phyloP scores from a whole-genome alignment of 2,329 filamentous ascomycete species.

The Talaromyces sp. region DNA sequence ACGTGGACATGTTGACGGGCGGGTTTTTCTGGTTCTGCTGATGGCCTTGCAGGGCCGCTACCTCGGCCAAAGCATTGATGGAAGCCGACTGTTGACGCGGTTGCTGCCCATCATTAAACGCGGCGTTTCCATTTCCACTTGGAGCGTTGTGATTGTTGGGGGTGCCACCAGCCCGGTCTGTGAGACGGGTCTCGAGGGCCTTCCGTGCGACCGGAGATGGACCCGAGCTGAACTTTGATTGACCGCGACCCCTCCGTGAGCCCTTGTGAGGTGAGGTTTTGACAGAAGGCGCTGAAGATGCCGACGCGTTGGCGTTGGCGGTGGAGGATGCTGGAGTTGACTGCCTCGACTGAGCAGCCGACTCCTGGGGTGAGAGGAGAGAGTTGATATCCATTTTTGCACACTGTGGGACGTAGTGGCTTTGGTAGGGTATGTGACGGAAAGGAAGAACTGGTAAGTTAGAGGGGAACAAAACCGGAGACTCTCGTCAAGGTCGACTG shows the following conservation, averaged over 20 bases:
- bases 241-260: constrained; percentile 30
- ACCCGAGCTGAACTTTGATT: constrained; percentile 29
- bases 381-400: constrained; percentile 42
- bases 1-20: constrained; percentile 32
- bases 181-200: constrained; percentile 31
- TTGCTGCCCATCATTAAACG: constrained; percentile 23
- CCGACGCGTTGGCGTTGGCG: constrained; percentile 15
- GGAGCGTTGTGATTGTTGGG: constrained; percentile 23
- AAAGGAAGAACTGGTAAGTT: not conserved
- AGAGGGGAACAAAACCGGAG: not conserved
- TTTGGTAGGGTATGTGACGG: not conserved
- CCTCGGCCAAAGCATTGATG: constrained; percentile 45
- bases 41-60: constrained; percentile 42
- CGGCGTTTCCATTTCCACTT: constrained; percentile 28
- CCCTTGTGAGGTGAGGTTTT: constrained; percentile 30
- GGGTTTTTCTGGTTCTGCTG: constrained; percentile 32
- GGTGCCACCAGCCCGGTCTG: constrained; percentile 33
- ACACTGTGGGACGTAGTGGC: not conserved
- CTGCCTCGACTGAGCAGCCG: constrained; percentile 32
- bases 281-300: constrained; percentile 21
- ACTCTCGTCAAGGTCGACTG: not conserved
- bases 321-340: constrained; percentile 24
- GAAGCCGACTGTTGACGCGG: constrained; percentile 39
- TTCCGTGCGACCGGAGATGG: constrained; percentile 41
- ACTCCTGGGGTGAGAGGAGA: constrained; percentile 40